phyloP scores from a whole-genome alignment of 176 grass and related monocot species.

The Areca catechu region DNA sequence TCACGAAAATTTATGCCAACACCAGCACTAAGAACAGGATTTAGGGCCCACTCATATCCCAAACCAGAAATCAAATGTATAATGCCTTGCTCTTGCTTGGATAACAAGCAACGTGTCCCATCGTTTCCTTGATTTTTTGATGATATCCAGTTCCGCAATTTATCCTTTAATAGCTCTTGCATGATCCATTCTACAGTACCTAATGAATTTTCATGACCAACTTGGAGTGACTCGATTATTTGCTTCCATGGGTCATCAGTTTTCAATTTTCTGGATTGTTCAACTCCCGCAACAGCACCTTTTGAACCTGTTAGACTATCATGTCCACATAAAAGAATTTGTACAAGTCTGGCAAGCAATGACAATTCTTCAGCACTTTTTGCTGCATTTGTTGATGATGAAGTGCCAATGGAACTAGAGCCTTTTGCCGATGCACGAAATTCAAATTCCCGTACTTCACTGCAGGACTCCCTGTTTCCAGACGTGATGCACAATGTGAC shows the following conservation, averaged over 20 bases:
- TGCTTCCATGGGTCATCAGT: constrained; percentile 38
- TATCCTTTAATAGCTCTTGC: constrained; percentile 78
- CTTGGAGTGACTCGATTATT: constrained; percentile 43
- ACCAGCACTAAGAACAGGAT: constrained; percentile 48
- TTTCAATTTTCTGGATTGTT: constrained; percentile 31
- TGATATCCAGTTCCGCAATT: constrained; percentile 65
- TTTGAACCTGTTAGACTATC: constrained; percentile 20
- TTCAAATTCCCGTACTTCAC: constrained; percentile 80
- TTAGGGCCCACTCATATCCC: constrained; percentile 85
- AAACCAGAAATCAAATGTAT: constrained; percentile 84
- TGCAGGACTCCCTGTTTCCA: constrained; percentile 74
- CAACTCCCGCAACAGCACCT: constrained; percentile 19
- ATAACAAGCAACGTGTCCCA: constrained; percentile 39
- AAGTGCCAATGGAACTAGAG: constrained; percentile 26
- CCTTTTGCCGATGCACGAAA: constrained; percentile 42
- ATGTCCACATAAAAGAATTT: constrained; percentile 50
- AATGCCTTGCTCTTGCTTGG: constrained; percentile 82
- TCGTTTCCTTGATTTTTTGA: constrained; percentile 29
- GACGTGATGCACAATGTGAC: constrained; percentile 59
- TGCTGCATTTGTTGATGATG: constrained; percentile 20
- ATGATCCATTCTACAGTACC: constrained; percentile 56
- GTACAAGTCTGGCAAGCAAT: constrained; percentile 58
- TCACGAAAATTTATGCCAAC: constrained; percentile 97
- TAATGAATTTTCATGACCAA: constrained; percentile 33
- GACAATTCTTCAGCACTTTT: constrained; percentile 59